Percentiles rank a stretch among this genome's conserved stretches.
Conservation (phyloP, 352 stramenopile genomes). For the Phytophthora fragariae region DNA sequence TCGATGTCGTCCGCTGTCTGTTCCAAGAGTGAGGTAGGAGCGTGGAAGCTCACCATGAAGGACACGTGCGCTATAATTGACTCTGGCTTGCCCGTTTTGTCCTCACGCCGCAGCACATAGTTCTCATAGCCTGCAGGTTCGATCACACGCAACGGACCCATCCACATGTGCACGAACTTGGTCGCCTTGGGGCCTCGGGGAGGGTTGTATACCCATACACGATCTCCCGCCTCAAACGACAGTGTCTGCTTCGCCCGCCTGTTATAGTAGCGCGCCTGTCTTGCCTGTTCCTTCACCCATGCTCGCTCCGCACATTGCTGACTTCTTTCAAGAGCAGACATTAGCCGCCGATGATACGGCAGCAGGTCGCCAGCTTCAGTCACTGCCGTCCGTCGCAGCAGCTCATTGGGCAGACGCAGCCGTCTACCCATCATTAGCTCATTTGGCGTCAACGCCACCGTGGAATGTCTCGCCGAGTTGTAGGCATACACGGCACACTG, state of each 20-base stretch:
- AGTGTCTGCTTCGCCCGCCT: background rate
- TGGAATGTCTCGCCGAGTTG: too few species aligned
- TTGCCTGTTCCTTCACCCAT: background rate
- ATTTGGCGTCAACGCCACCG: background rate
- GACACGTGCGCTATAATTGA: too few species aligned
- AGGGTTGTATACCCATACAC: constrained; percentile 2
- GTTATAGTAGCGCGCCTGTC: constrained; percentile 10
- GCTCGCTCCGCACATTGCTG: constrained; percentile 1
- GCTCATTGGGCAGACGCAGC: background rate
- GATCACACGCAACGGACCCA: too few species aligned
- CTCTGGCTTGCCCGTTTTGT: too few species aligned
- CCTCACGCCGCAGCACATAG: too few species aligned
- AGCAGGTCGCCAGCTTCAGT: background rate
- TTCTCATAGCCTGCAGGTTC: too few species aligned
- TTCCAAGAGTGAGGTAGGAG: too few species aligned
- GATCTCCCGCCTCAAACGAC: background rate
- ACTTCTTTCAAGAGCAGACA: background rate
- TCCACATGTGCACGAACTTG: too few species aligned
- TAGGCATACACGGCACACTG: too few species aligned
- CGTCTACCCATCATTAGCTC: constrained; percentile 9
- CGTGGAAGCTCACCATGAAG: too few species aligned
- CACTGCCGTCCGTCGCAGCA: background rate
- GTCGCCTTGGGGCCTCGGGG: too few species aligned
- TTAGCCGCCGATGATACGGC: background rate
- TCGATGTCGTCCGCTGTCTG: too few species aligned